Base-by-base conservation (phyloP, 176 grass and related monocot genomes). In the Oryza meyeriana region DNA sequence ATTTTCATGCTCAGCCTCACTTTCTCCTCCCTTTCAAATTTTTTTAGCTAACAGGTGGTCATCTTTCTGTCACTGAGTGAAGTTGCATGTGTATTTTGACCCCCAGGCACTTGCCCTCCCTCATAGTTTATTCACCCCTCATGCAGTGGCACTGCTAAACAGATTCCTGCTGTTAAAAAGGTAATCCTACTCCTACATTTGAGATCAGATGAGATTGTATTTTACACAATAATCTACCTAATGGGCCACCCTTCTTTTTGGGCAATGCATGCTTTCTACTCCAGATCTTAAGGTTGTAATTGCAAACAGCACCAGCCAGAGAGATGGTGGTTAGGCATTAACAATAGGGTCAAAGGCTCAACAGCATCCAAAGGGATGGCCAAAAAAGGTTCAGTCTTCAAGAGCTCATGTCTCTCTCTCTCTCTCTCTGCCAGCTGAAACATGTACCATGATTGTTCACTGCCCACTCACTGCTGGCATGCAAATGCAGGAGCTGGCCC, bases 291-390 rank as follows among this genome's bases (percentile, higher is more conserved):
- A 31, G 50, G 18, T 14, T 63, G 62, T 71, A 70, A 11, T 3
- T 67, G 68, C 75, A 66, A 63, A 71, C 50, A 80, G 55, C 32
- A 74, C 10, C 40, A 78, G 58, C 29, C 34, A 52, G 66, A 29
- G 27, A 67, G 76, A 83, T 9, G 59, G 79, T 90, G 59, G 88
- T 78, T 86, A 82, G 28, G 73, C 74, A 85, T 82, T 86, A 79
- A 86, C 61, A 55, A 82, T 82, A 65, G 38, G 79, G 74, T 83
- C 88, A 83, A 90, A 74, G 44, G 34, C 48, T 44, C 59, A 86
- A 28, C 44, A 62, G 84, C 74, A 83, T 86, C 88, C 84, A 28
- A 83, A 69, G 88, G 22, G 61, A 27, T 35, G 28, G 29, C 81
- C 30, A 29, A 17, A 26, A 71, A 42, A 10, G 22, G 63, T 72